Base-by-base conservation (phyloP, 306 rosid species). In the Astragalus glycyphyllos region DNA sequence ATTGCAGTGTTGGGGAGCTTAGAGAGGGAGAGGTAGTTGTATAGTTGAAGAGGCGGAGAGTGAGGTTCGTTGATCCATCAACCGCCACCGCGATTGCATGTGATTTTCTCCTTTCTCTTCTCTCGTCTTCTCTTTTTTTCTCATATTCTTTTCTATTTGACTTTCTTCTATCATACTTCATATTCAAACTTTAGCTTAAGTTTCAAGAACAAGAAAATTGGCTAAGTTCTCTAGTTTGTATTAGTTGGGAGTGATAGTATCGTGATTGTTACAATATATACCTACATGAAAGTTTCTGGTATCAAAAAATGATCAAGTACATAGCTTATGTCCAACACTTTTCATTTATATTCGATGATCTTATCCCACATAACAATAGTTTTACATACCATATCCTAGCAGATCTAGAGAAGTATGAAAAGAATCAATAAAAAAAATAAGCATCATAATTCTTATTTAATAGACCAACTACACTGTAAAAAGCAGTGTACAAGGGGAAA, bases 21-120 rank as follows among this genome's bases (percentile, higher is more conserved):
- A 35, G 40, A 35, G 40, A 2, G 9, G 11, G 5, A 10, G 8
- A 5, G 40, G 6, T 8, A 35, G 40, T 35, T 54, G 8, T 0
- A n/a, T 9, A 38, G 51, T 14, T 20, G 67, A 67, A 53, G 81
- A 29, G 55, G 71, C 58, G n/a, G 65, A 11, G 83, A 70, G 71
- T 59, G 46, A 75, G 77, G 58, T 16, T 69, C 77, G 84, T 51
- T 26, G 59, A 26, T 76, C 76, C 69, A 58, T 58, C 60, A 40
- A 44, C 35, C 58, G 31, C 48, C 12, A 5, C 56, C 26, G 13
- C 47, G 26, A 11, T 58, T 68, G 73, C 75, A 47, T 26, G 49
- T 71, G 58, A 45, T 11, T 7, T 5, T 48, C 9, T 10, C 15
- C 17, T 5, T 11, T 42, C 10, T 13, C 4, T 40, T 9, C 0